Conservation (phyloP, 139 green algal genomes). For the Chlamydomonas sp. region DNA sequence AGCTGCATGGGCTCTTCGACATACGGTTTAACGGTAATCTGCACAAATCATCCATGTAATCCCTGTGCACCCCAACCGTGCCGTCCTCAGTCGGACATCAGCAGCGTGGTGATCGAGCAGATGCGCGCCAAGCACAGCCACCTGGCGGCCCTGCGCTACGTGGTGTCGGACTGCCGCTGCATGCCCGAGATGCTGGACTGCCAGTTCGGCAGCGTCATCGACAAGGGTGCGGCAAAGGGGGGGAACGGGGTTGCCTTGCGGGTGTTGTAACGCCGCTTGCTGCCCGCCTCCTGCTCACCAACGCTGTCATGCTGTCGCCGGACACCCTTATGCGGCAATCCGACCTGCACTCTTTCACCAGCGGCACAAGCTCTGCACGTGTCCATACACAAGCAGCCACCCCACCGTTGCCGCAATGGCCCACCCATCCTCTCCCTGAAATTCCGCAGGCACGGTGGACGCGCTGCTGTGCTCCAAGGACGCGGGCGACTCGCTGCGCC, state of each 20-base stretch:
- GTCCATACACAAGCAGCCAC: too few relatives aligned
- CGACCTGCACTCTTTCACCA: too few relatives aligned
- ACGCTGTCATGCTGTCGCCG: too few relatives aligned
- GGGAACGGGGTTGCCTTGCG: too few relatives aligned
- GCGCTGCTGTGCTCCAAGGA: constrained; percentile 57
- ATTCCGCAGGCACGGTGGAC: constrained; percentile 50
- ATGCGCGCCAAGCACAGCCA: constrained; percentile 37
- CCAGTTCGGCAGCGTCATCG: constrained; percentile 52
- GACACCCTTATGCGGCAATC: too few relatives aligned
- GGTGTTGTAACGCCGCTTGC: neutral
- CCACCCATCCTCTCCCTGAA: too few relatives aligned
- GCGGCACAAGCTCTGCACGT: too few relatives aligned
- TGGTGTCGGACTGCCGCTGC: constrained; percentile 48
- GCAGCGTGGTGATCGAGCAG: constrained; percentile 39
- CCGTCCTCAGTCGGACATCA: constrained; percentile 52
- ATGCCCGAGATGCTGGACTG: constrained; percentile 50
- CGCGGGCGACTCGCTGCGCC: constrained; percentile 17
- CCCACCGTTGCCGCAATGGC: too few relatives aligned
- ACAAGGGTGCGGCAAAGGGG: constrained; percentile 44
- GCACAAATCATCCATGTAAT: too few relatives aligned
- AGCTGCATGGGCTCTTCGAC: too few relatives aligned
- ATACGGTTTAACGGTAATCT: too few relatives aligned
- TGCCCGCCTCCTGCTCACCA: too few relatives aligned
- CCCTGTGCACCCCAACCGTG: neutral
- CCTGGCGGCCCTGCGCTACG: constrained; percentile 31